Percentiles rank a stretch among this genome's conserved stretches.
These are phyloP conservation scores for Talaromyces ruber DNA, from an alignment of 495 filamentous ascomycete species.

Conservation along the genomic window DNA sequence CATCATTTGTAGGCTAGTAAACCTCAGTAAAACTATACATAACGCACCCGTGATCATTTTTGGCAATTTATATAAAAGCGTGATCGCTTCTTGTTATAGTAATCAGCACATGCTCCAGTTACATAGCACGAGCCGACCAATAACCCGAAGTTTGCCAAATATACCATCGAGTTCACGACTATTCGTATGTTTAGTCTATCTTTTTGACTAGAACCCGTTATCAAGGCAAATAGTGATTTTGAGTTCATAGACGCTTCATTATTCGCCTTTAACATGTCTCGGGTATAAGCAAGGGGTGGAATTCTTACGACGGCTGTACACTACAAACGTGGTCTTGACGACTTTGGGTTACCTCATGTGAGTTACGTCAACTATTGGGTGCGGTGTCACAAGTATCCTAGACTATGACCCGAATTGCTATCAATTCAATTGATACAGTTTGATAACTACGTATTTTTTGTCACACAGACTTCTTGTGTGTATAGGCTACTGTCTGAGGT, in stretches of 20 bases:
- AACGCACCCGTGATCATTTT: no score
- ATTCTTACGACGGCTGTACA: background rate
- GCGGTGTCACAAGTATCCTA: background rate
- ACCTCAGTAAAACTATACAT: no score
- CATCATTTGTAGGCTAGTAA: no score
- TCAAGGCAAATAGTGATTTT: background rate
- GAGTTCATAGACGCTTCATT: background rate
- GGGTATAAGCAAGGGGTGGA: background rate
- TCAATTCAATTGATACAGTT: background rate
- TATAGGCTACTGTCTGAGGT: background rate
- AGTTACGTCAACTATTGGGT: background rate
- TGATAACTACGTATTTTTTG: background rate
- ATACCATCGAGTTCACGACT: background rate
- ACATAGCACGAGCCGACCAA: no score
- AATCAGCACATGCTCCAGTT: no score
- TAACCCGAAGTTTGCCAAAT: no score
- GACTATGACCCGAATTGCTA: background rate
- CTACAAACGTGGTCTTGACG: background rate
- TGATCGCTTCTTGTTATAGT: no score
- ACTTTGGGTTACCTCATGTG: background rate
- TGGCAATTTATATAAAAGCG: no score
- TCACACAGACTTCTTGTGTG: background rate
- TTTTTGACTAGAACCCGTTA: background rate
- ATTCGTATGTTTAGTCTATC: background rate
- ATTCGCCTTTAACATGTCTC: background rate